A percentile compares a stretch with the other conserved stretches of the same genome.
Conservation (phyloP, 306 rosid species). For the Cucurbita maxima region DNA sequence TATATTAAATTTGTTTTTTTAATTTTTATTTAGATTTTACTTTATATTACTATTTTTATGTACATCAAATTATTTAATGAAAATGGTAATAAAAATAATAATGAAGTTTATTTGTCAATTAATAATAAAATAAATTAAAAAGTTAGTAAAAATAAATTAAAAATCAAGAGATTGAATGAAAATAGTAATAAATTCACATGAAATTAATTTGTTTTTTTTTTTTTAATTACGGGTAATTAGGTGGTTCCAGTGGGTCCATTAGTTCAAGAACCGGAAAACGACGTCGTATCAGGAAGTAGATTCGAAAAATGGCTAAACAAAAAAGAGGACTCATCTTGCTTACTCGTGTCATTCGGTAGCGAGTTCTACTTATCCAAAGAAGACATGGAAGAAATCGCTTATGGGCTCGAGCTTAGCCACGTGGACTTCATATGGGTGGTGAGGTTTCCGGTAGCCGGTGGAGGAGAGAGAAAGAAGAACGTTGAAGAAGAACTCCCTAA, state of each 20-base stretch:
- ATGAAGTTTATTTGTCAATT: too few relatives aligned
- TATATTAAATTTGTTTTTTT: too few relatives aligned
- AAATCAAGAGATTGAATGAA: too few relatives aligned
- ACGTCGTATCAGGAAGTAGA: not conserved
- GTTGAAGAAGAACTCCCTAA: conserved; percentile 9
- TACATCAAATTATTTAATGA: too few relatives aligned
- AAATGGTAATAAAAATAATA: too few relatives aligned
- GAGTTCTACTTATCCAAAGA: conserved; percentile 11
- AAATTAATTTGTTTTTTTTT: not conserved
- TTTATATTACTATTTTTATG: too few relatives aligned
- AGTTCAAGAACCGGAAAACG: not conserved
- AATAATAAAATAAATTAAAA: too few relatives aligned
- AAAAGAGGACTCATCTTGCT: not conserved
- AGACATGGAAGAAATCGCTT: conserved; percentile 11
- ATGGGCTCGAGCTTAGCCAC: conserved; percentile 11
- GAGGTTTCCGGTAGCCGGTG: conserved; percentile 3
- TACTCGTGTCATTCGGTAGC: conserved; percentile 21
- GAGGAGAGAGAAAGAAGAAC: not conserved
- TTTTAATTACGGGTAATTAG: not conserved
- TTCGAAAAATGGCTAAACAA: conserved; percentile 7
- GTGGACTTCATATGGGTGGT: conserved; percentile 17
- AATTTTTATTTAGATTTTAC: too few relatives aligned
- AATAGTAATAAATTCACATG: too few relatives aligned
- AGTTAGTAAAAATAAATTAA: too few relatives aligned
- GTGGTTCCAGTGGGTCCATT: conserved; percentile 13